Evolutionary conservation across 768 basidiomycete species (phyloP), one percentile per base, ranked within the genome.

Genomic region (Suillus subluteus): DNA sequence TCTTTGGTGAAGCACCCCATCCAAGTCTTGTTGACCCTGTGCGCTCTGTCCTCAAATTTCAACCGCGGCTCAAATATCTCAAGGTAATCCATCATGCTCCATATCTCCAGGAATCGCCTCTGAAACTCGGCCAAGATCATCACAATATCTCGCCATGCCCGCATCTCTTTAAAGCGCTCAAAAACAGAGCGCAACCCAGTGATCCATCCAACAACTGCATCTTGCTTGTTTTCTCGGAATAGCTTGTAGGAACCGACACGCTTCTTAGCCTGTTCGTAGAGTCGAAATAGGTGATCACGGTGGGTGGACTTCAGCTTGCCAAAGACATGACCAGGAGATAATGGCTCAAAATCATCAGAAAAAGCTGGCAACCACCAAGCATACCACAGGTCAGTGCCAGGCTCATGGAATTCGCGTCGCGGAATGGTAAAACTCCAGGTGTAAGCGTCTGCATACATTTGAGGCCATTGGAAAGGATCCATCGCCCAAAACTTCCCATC

Each of bases 1-100:
- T 46, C 44, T 21, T 63, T 30, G 13, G 62, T 63, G 62, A 63
- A 63, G 46, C 40, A 40, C 15, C 62, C 62, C 62, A 62, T 62
- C 62, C 38, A 55, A 40, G 23, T 26, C 32, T 40, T 63, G 43
- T 62, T 46, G 40, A 63, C n/a, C 35, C 13, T n/a, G 6, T 48
- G 38, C 4, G 5, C n/a, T 13, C 1, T 48, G 46, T 48, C 46
- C 46, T 48, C 46, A 13, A 48, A 48, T 48, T 48, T 48, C n/a
- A 63, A n/a, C 32, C 13, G 44, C 2, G 26, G 62, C n/a, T 23
- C 40, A 46, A 63, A 43, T 0, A 46, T 63, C 26, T 55, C 13
- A 15, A 41, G n/a, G 32, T 55, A 63, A 46, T 63, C 23, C 13
- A 40, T n/a, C 40, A 41, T 43, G 23, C 21, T 46, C 21, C 46